Evolutionary conservation across 2,329 filamentous ascomycete species (phyloP), one percentile per base, ranked within the genome.

Genomic region (Phyllosticta capitalensis): DNA sequence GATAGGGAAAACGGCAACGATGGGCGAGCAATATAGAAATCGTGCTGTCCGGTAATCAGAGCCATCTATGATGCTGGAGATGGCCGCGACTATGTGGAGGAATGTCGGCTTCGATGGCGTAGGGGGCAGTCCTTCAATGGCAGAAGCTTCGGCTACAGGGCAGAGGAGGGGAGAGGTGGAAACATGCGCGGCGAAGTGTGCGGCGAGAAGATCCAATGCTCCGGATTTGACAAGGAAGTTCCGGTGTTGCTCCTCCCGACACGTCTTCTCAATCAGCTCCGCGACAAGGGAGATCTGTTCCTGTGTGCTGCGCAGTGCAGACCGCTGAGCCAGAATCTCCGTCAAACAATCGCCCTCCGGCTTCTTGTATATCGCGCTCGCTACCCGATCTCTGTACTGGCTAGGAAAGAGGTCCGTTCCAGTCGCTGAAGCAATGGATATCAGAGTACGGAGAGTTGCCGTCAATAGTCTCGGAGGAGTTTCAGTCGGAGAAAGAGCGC

Each of bases 31-130:
- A 58, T 78, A 75, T 20, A 78, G 65, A 53, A 79, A 72, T 14
- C 89, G 83, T 64, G 86, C 86, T 9, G 89, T 86, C 58, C 90
- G 83, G 71, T 87, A 89, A 65, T 86, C 87, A 0, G 92, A 96
- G 66, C 89, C 84, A 62, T 85, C 82, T 55, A 96, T 82, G 54
- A 96, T 87, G 52, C 85, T 81, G 20, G 85, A 81, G 55, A 95
- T 83, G 0, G 92, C 89, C 63, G 90, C 86, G 6, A 97, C 75
- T 19, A 96, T 82, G 9, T 84, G 83, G 1, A 84, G 80, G 48
- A 95, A 74, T 61, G 81, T 83, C 24, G 83, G 78, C 17, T 76
- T 77, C 14, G 78, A 75, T 1, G 82, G 80, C 7, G 88, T 83
- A 22, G 87, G 78, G 3, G 79, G 74, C 24, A 68, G 63, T 9